Conservation (phyloP, 805 yeast species). For the Gaillardinia entomophila region DNA sequence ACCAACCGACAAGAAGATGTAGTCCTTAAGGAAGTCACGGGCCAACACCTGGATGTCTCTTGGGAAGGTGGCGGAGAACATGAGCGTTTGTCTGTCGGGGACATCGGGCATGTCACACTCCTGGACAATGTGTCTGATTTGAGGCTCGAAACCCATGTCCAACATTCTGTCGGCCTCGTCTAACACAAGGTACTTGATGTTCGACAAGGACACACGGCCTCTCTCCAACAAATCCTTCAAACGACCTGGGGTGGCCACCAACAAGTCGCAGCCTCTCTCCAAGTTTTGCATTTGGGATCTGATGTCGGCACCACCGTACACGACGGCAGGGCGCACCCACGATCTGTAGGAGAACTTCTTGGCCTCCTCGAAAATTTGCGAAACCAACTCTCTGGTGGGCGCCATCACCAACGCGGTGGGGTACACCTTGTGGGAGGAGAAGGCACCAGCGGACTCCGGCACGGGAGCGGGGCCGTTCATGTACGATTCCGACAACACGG, state of each 20-base stretch:
- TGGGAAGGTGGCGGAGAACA: slow-evolving; percentile 99
- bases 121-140: slow-evolving; percentile 96
- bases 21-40: slow-evolving; percentile 92
- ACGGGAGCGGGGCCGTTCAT: slow-evolving; percentile 75
- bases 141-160: slow-evolving; percentile 99
- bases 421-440: slow-evolving; percentile 70
- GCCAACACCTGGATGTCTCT: slow-evolving; percentile 95
- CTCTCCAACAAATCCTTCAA: slow-evolving; percentile 92
- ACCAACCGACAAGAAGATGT: slow-evolving; percentile 95
- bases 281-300: slow-evolving; percentile 81
- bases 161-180: slow-evolving; percentile 99
- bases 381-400: slow-evolving; percentile 98
- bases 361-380: slow-evolving; percentile 95
- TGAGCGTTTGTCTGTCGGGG: slow-evolving; percentile 86
- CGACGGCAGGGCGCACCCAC: slow-evolving; percentile 95
- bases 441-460: slow-evolving; percentile 42
- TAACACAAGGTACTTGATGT: slow-evolving; percentile 87
- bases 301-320: slow-evolving; percentile 97
- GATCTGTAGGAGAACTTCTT: slow-evolving; percentile 95
- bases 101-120: slow-evolving; percentile 97
- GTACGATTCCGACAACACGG: slow-evolving; percentile 89
- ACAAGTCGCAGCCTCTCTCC: slow-evolving; percentile 89
- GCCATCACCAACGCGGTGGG: slow-evolving; percentile 96
- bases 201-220: slow-evolving; percentile 83
- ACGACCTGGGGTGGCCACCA: slow-evolving; percentile 99